Base-by-base conservation (phyloP, 1,284 basidiomycete genomes). In the Porogramme epimiltina region DNA sequence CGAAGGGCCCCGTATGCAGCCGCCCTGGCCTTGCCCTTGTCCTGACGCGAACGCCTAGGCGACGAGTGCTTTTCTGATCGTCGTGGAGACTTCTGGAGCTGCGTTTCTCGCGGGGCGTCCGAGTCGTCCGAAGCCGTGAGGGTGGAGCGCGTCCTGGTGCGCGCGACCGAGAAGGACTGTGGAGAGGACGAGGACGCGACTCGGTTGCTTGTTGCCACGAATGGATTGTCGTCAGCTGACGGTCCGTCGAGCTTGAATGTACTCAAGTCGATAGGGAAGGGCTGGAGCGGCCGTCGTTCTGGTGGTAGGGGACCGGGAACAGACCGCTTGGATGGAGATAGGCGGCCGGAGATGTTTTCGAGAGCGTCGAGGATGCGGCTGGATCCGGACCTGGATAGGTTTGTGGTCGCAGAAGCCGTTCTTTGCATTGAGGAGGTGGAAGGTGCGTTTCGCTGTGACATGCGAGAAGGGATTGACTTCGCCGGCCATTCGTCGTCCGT, bases 51-150 rank as follows among this genome's bases (percentile, higher is more conserved):
- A 22, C 39, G 46, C 11, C 58, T 53, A 9, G 62, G 66, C 0
- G 66, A 67, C 1, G 56, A 49, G 19, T 65, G 66, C 45, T 61
- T 56, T 39, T 45, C 48, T 3, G 65, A 59, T 23, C 60, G 61
- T 4, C 66, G 62, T 4, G 66, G 66, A 1, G 66, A 66, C 46
- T 67, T 66, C 28, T 56, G 56, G 16, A 61, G 24, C n/a, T n/a
- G n/a, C 23, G 49, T 33, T 11, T 42, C 33, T 16, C n/a, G 26
- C 23, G 19, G 42, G 1, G 19, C n/a, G 41, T 57, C 56, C 18
- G 55, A 49, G 23, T 56, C 55, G 2, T 34, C 38, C 16, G 37
- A 41, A 3, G 44, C n/a, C 4, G 53, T 45, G 23, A 50, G 22
- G 15, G 49, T 53, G 1, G 45, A 53, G 34, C 43, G 48, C 6